Evolutionary conservation across 2,329 filamentous ascomycete genomes (phyloP).

Genomic region (Ascosphaera pollenicola): DNA sequence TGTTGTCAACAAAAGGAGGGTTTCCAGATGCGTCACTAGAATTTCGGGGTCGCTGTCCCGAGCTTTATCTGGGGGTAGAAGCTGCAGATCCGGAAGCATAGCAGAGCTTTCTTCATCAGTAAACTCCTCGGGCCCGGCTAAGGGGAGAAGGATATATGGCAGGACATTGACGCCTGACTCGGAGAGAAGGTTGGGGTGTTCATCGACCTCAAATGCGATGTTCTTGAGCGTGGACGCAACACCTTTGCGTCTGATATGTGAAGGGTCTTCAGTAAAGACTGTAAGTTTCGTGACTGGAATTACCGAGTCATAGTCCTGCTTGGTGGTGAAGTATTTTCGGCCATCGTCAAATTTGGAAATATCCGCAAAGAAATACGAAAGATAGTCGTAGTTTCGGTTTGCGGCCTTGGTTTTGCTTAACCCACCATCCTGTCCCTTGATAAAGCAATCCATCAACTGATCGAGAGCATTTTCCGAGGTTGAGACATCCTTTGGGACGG

Average conservation of each 20-base stretch:
- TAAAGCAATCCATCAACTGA: slow-evolving; percentile 87
- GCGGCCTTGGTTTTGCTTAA: slow-evolving; percentile 56
- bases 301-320: slow-evolving; percentile 56
- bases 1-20: slow-evolving; percentile 60
- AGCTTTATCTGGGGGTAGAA: slow-evolving; percentile 73
- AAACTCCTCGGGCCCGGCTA: slow-evolving; percentile 76
- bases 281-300: slow-evolving; percentile 83
- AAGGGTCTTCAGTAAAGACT: slow-evolving; percentile 83
- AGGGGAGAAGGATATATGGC: slow-evolving; percentile 70
- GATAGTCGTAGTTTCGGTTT: slow-evolving; percentile 52
- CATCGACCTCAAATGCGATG: slow-evolving; percentile 56
- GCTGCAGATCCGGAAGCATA: slow-evolving; percentile 78
- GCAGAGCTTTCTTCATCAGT: slow-evolving; percentile 62
- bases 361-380: slow-evolving; percentile 86
- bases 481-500: slow-evolving; percentile 44
- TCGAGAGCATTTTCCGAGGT: slow-evolving; percentile 58
- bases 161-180: slow-evolving; percentile 58
- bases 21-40: slow-evolving; percentile 74
- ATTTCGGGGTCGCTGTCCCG: slow-evolving; percentile 58
- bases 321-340: slow-evolving; percentile 49
- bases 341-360: slow-evolving; percentile 61
- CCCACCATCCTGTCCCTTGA: slow-evolving; percentile 61
- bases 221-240: slow-evolving; percentile 96
- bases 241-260: slow-evolving; percentile 65
- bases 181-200: slow-evolving; percentile 48